Conservation (phyloP, 75 land plant species). For the Pinus tabuliformis region DNA sequence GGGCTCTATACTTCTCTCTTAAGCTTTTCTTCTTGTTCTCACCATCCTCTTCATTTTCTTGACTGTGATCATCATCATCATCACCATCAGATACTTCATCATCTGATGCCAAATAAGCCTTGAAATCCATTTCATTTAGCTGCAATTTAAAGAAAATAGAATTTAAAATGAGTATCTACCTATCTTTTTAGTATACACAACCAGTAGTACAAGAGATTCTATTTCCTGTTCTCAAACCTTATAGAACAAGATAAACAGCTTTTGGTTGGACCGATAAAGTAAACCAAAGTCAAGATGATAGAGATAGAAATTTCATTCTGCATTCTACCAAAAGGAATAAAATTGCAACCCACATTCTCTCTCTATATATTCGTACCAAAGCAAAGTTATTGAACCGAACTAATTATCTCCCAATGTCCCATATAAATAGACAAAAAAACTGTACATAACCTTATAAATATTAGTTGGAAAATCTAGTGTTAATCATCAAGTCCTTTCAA, state of each 20-base stretch:
- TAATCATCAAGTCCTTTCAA: too few relatives aligned
- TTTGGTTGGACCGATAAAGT: neutral
- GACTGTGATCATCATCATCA: constrained; percentile 22
- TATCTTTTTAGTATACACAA: neutral
- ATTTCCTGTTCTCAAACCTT: neutral
- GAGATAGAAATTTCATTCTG: neutral
- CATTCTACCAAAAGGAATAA: neutral
- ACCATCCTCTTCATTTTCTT: constrained; percentile 25
- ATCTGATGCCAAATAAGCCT: constrained; percentile 77
- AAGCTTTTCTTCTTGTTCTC: constrained; percentile 25
- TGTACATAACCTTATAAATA: too few relatives aligned
- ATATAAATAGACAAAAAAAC: too few relatives aligned
- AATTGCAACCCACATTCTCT: too few relatives aligned
- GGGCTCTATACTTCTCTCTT: constrained; percentile 46
- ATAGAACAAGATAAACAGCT: neutral
- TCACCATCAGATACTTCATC: constrained; percentile 45
- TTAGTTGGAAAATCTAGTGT: too few relatives aligned
- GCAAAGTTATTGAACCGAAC: too few relatives aligned
- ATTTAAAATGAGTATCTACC: constrained; percentile 5
- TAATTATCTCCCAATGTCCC: too few relatives aligned
- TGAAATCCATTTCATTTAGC: constrained; percentile 74
- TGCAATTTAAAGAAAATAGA: constrained; percentile 15
- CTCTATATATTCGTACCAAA: too few relatives aligned
- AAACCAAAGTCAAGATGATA: neutral
- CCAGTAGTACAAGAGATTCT: neutral